These are phyloP conservation scores for Arthrobotrys iridis DNA, from an alignment of 2,329 filamentous ascomycete genomes.

Conservation along the genomic window DNA sequence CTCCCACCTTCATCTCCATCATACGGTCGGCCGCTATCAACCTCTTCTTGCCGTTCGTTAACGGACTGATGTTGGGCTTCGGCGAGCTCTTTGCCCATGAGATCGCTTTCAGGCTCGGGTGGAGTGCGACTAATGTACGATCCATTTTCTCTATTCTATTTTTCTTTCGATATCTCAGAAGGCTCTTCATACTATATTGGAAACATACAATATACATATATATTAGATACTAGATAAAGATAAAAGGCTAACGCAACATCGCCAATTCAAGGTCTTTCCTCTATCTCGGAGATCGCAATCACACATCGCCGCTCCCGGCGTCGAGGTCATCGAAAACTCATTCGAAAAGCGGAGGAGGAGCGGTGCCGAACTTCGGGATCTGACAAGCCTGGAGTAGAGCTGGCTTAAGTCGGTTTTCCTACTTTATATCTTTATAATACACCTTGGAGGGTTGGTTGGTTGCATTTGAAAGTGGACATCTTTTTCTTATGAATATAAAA, in stretches of 20 bases:
- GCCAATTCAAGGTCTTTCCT: constrained; percentile 65
- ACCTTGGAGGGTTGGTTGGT: too few relatives aligned
- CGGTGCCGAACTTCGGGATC: constrained; percentile 64
- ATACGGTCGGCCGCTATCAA: constrained; percentile 93
- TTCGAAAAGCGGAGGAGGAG: constrained; percentile 65
- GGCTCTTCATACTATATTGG: too few relatives aligned
- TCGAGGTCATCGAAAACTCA: constrained; percentile 46
- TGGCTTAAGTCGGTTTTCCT: too few relatives aligned
- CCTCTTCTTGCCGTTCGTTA: constrained; percentile 91
- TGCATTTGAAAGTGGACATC: too few relatives aligned
- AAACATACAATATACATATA: too few relatives aligned
- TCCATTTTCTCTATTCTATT: background rate
- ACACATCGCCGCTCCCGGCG: constrained; percentile 39
- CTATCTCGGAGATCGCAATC: constrained; percentile 60
- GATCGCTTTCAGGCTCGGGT: constrained; percentile 89
- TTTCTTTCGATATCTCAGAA: too few relatives aligned
- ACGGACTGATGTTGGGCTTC: constrained; percentile 97
- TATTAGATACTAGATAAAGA: too few relatives aligned
- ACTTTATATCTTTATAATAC: too few relatives aligned
- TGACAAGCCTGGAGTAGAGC: constrained; percentile 57
- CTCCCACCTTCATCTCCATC: constrained; percentile 86
- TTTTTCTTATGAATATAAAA: too few relatives aligned
- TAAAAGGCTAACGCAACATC: constrained; percentile 40
- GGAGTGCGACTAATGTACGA: constrained; percentile 90
- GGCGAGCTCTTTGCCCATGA: constrained; percentile 97